Evolutionary conservation across 2,329 filamentous ascomycete species (phyloP), one percentile per base, ranked within the genome.

Genomic region (Fusarium sp.): DNA sequence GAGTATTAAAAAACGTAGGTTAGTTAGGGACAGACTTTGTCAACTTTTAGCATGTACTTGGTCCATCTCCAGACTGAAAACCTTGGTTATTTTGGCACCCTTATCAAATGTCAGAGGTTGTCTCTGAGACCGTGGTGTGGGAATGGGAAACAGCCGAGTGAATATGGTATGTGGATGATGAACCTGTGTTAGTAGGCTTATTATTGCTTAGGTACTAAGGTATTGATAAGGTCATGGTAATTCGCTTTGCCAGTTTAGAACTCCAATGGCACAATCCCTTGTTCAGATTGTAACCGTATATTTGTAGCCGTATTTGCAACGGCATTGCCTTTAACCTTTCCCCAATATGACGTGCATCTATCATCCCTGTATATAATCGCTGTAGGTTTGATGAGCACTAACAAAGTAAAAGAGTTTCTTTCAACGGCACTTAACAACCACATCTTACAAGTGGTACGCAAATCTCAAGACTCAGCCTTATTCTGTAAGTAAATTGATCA

Each of bases 381-480:
- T 58, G 44, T 11, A 68, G 31, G 45, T 24, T 14, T 26, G 33
- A 41, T 47, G 56, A 47, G 22, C 57, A 38, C 48, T 26, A 66
- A 66, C 13, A 49, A 22, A 22, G 41, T 58, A 13, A 49, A n/a
- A 36, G 39, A 58, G 55, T 47, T 58, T 58, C 41, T 58, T 58
- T 49, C 8, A 28, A 58, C 55, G 8, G 55, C 55, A 58, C 11
- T 15, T 24, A 7, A 7, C 13, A 4, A 6, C 9, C 5, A 6
- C 11, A 15, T 52, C 31, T 26, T 7, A 15, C 17, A 20, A 12
- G 20, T 36, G 18, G 31, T 24, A 51, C 48, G 31, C n/a, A 22
- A 17, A 36, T 49, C 26, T 18, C 13, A 20, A 42, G 48, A 33
- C 35, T 69, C 66, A 69, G 66, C 66, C 66, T 64, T 69, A 57